These are phyloP conservation scores for Chaetothyriales sp. DNA, from an alignment of 2,329 filamentous ascomycete species.

Conservation along the genomic window DNA sequence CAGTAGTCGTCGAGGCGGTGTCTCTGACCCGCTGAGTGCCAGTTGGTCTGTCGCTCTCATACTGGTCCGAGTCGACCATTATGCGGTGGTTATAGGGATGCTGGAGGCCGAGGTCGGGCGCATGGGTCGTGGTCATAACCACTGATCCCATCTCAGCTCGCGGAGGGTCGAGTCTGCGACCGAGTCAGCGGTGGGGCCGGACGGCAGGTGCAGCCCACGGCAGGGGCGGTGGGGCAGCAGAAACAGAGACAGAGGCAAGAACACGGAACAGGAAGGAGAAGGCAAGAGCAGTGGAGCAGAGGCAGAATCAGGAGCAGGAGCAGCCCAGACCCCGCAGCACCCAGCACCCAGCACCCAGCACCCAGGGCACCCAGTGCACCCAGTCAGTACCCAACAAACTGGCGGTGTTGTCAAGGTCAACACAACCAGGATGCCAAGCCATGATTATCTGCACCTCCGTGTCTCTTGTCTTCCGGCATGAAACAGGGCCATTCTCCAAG, in stretches of 20 bases:
- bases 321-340: neutral
- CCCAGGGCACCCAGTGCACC: too few species aligned
- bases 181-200: constrained; percentile 4
- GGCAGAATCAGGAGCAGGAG: neutral
- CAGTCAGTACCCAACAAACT: neutral
- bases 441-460: neutral
- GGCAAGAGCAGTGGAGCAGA: neutral
- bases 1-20: neutral
- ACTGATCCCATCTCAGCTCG: constrained; percentile 45
- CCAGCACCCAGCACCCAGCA: too few species aligned
- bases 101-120: constrained; percentile 50
- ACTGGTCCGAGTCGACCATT: constrained; percentile 40
- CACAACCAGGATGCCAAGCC: too few species aligned
- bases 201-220: constrained; percentile 1
- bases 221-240: constrained; percentile 3
- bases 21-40: neutral
- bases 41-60: neutral
- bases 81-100: constrained; percentile 44
- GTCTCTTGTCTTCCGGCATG: neutral
- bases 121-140: constrained; percentile 48
- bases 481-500: neutral
- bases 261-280: neutral
- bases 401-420: neutral
- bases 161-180: constrained; percentile 10
- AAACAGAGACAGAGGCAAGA: constrained; percentile 6